These are phyloP conservation scores for Phaeodactylum tricornutum DNA, from an alignment of 108 stramenopile species.

Conservation along the genomic window DNA sequence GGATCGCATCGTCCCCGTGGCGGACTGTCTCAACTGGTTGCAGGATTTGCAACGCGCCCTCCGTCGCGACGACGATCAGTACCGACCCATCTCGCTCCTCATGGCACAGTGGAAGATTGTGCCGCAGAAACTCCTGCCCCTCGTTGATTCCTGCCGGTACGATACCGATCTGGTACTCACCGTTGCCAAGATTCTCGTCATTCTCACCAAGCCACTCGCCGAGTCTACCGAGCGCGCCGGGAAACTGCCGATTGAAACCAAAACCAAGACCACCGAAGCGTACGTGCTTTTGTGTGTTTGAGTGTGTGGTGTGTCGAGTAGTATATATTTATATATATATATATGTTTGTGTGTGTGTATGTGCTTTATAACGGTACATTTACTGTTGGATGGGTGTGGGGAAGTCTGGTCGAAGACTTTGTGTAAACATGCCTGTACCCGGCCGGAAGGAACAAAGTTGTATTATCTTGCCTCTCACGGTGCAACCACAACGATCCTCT, in stretches of 20 bases:
- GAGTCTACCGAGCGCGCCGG: slow-evolving; percentile 62
- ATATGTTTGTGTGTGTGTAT: too few relatives aligned
- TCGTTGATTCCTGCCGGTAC: slow-evolving; percentile 67
- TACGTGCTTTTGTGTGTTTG: too few relatives aligned
- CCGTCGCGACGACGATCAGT: slow-evolving; percentile 70
- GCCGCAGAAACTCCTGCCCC: slow-evolving; percentile 65
- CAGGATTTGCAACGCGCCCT: slow-evolving; percentile 83
- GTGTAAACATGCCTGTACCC: too few relatives aligned
- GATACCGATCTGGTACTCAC: slow-evolving; percentile 73
- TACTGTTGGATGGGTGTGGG: too few relatives aligned
- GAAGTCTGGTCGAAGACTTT: too few relatives aligned
- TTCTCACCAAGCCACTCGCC: slow-evolving; percentile 76
- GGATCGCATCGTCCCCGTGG: slow-evolving; percentile 55
- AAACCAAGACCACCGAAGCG: slow-evolving; percentile 15
- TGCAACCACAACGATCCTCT: too few relatives aligned
- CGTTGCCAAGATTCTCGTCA: slow-evolving; percentile 77
- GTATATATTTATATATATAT: too few relatives aligned
- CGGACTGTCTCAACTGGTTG: slow-evolving; percentile 78
- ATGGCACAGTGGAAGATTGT: slow-evolving; percentile 79
- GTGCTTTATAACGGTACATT: too few relatives aligned
- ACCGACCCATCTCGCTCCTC: slow-evolving; percentile 65
- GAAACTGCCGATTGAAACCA: slow-evolving; percentile 55
- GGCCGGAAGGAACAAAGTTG: too few relatives aligned
- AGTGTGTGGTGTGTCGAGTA: too few relatives aligned
- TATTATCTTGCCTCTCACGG: too few relatives aligned